phyloP scores from a whole-genome alignment of 495 filamentous ascomycete species.

The Ramalina intermedia region DNA sequence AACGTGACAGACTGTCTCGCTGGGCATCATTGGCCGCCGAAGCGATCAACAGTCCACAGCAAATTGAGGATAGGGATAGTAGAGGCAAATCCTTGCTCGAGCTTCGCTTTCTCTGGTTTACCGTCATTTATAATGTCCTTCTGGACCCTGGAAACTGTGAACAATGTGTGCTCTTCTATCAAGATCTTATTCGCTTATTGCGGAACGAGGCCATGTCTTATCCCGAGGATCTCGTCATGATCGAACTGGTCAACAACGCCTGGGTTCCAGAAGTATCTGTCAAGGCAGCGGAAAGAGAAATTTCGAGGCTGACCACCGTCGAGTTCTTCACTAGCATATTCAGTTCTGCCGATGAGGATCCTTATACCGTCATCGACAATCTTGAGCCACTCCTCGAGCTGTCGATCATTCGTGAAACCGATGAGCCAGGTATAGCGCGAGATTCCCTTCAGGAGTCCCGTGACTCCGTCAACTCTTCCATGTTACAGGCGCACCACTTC shows the following conservation, averaged over 20 bases:
- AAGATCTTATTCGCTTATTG: constrained; percentile 46
- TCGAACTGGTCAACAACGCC: constrained; percentile 69
- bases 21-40: constrained; percentile 63
- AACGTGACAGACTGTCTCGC: constrained; percentile 53
- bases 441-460: background rate
- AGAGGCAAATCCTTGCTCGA: constrained; percentile 12
- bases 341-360: constrained; percentile 46
- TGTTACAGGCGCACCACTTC: constrained; percentile 69
- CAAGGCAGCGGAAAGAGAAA: constrained; percentile 69
- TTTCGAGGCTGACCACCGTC: constrained; percentile 82
- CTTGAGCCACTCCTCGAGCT: constrained; percentile 85
- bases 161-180: constrained; percentile 66
- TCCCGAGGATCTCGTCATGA: constrained; percentile 20
- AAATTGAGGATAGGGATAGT: constrained; percentile 24
- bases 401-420: constrained; percentile 27
- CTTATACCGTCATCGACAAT: constrained; percentile 72
- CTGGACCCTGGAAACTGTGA: constrained; percentile 54
- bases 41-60: constrained; percentile 21
- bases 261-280: constrained; percentile 81
- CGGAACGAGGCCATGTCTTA: constrained; percentile 18
- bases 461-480: constrained; percentile 21
- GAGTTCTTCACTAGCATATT: constrained; percentile 91
- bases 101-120: constrained; percentile 71
- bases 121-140: constrained; percentile 58
- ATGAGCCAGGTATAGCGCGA: constrained; percentile 2